Evolutionary conservation across 2,329 filamentous ascomycete genomes (phyloP).

Genomic region (Fusarium buxicola): DNA sequence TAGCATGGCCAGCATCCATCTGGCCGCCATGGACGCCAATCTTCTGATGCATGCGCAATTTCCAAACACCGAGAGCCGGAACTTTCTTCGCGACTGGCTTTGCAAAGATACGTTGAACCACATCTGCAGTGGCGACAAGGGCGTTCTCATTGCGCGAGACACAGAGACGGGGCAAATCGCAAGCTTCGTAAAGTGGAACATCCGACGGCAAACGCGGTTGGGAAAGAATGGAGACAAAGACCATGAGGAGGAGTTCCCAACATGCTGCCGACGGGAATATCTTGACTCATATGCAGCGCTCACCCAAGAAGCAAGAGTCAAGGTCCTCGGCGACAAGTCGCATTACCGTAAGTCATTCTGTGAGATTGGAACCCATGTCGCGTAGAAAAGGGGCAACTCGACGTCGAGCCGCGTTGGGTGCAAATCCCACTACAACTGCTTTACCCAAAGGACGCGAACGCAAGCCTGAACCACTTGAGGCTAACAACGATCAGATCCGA

Average conservation of each 20-base stretch:
- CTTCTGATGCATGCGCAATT: constrained; percentile 55
- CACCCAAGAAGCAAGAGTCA: constrained; percentile 47
- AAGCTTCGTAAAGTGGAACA: constrained; percentile 54
- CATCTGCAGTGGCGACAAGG: constrained; percentile 42
- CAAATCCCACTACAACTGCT: too few relatives aligned
- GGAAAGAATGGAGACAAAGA: constrained; percentile 23
- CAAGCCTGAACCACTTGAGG: constrained; percentile 1
- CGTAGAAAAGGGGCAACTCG: not conserved
- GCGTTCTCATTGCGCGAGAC: constrained; percentile 52
- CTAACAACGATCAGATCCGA: constrained; percentile 48
- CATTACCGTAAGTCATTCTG: constrained; percentile 53
- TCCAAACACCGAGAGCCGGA: constrained; percentile 48
- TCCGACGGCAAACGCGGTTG: constrained; percentile 38
- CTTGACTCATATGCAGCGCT: constrained; percentile 51
- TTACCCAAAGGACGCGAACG: not conserved
- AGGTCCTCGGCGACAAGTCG: constrained; percentile 45
- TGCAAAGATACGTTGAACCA: constrained; percentile 47
- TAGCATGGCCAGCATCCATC: constrained; percentile 49
- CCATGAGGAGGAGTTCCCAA: constrained; percentile 48
- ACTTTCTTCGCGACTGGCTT: constrained; percentile 48
- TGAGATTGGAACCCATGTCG: constrained; percentile 1
- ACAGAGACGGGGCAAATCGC: constrained; percentile 44
- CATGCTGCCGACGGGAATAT: constrained; percentile 46
- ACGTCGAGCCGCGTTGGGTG: not conserved
- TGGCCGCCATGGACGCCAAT: constrained; percentile 55